Percentiles rank a stretch among this genome's conserved stretches.
These are phyloP conservation scores for Phytophthora europaea DNA, from an alignment of 352 stramenopile species.

Conservation along the genomic window DNA sequence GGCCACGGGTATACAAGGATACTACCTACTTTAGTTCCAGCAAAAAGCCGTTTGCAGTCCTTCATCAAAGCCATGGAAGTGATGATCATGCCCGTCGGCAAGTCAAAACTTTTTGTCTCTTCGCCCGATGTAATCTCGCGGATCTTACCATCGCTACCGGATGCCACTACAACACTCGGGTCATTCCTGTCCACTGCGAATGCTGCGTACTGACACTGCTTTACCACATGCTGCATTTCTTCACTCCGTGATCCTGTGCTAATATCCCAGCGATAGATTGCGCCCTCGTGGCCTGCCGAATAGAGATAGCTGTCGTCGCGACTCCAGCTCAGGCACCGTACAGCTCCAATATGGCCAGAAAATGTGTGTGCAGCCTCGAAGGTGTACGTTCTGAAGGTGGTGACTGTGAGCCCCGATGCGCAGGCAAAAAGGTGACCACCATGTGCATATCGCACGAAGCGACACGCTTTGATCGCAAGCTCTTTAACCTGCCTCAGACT, in stretches of 20 bases:
- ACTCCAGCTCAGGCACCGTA: slow-evolving; percentile 74
- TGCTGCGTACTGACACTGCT: slow-evolving; percentile 80
- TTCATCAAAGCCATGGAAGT: slow-evolving; percentile 71
- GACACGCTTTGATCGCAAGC: slow-evolving; percentile 73
- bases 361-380: slow-evolving; percentile 79
- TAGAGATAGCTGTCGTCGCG: slow-evolving; percentile 81
- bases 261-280: slow-evolving; percentile 85
- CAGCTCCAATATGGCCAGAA: slow-evolving; percentile 83
- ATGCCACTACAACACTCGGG: slow-evolving; percentile 58
- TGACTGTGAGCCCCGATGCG: slow-evolving; percentile 71
- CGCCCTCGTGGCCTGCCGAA: slow-evolving; percentile 82
- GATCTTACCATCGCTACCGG: slow-evolving; percentile 75
- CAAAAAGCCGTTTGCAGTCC: slow-evolving; percentile 73
- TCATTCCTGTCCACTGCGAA: slow-evolving; percentile 65
- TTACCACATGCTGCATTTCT: slow-evolving; percentile 79
- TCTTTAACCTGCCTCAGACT: slow-evolving; percentile 72
- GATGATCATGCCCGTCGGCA: slow-evolving; percentile 49
- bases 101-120: slow-evolving; percentile 61
- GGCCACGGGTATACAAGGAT: slow-evolving; percentile 78
- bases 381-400: slow-evolving; percentile 72
- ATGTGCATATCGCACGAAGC: slow-evolving; percentile 66
- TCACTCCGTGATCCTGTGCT: slow-evolving; percentile 66
- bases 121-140: slow-evolving; percentile 71
- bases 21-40: slow-evolving; percentile 66
- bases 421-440: slow-evolving; percentile 84